Percentiles rank a stretch among this genome's conserved stretches.
Evolutionary conservation across 768 basidiomycete species (phyloP).

Genomic region (Mycena haematopus): DNA sequence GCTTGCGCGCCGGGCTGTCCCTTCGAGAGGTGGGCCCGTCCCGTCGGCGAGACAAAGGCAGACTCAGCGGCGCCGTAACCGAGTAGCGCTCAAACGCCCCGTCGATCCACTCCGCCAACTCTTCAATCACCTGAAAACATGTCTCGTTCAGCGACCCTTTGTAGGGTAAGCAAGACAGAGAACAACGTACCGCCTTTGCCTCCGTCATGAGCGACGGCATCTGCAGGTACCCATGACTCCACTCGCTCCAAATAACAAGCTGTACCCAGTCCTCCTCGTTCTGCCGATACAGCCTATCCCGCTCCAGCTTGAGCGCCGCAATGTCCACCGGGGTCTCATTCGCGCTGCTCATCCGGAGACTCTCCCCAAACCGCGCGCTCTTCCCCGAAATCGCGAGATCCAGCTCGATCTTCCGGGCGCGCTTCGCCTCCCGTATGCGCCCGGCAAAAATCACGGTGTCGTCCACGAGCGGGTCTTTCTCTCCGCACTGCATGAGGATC

Average conservation of each 20-base stretch:
- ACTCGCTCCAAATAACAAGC: conserved; percentile 91
- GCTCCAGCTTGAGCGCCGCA: conserved; percentile 59
- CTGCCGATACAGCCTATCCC: conserved; percentile 66
- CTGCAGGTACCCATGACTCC: conserved; percentile 97
- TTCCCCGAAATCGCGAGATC: conserved; percentile 65
- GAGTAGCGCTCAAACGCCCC: conserved; percentile 64
- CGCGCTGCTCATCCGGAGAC: conserved; percentile 61
- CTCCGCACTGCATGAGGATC: conserved; percentile 92
- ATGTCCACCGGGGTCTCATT: conserved; percentile 38
- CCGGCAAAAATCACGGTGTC: conserved; percentile 98
- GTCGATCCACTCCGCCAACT: conserved; percentile 91
- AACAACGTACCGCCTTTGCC: conserved; percentile 60
- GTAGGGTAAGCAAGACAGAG: not conserved
- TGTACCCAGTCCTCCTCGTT: conserved; percentile 95
- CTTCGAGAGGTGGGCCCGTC: not conserved
- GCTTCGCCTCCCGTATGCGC: conserved; percentile 93
- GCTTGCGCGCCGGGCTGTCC: conserved; percentile 31
- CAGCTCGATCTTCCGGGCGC: conserved; percentile 77
- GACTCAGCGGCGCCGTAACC: conserved; percentile 17
- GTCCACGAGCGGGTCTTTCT: conserved; percentile 94
- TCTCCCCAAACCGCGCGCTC: conserved; percentile 68
- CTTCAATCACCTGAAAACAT: conserved; percentile 61
- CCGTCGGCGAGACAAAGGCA: conserved; percentile 15
- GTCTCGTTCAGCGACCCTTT: conserved; percentile 3
- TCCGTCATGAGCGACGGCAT: conserved; percentile 90